Percentiles rank a stretch among this genome's conserved stretches.
These are phyloP conservation scores for Nymphaea thermarum DNA, from an alignment of 164 flowering plant species.

Conservation along the genomic window DNA sequence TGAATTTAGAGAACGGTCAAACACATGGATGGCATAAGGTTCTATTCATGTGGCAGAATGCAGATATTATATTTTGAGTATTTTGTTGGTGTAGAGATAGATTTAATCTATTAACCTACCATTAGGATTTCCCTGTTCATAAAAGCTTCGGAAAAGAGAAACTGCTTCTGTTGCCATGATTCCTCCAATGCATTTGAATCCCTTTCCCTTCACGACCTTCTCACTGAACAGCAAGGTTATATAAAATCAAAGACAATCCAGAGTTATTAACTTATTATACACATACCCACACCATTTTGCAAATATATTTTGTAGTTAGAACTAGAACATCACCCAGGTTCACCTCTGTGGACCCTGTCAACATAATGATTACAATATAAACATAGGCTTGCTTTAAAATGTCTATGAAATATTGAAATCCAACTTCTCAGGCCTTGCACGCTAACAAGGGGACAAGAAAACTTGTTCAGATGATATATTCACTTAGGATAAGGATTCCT, in stretches of 20 bases:
- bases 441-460: no score
- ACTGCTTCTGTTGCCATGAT: conserved; percentile 85
- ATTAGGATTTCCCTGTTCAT: conserved; percentile 89
- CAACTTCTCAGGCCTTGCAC: no score
- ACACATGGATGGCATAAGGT: background rate
- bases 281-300: no score
- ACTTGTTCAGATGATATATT: no score
- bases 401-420: no score
- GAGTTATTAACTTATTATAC: no score
- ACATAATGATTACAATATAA: background rate
- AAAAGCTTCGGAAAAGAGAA: conserved; percentile 63
- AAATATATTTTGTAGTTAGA: no score
- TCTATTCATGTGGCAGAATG: background rate
- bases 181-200: conserved; percentile 72
- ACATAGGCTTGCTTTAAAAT: background rate
- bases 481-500: no score
- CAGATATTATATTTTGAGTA: no score
- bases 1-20: background rate
- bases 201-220: conserved; percentile 18
- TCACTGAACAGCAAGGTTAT: conserved; percentile 6
- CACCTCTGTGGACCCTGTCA: no score
- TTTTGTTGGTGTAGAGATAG: background rate
- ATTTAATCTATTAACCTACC: conserved; percentile 22
- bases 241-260: no score
- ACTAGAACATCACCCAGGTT: no score